A percentile compares a stretch with the other conserved stretches of the same genome.
These are phyloP conservation scores for Neopestalotiopsis rosae DNA, from an alignment of 2,329 filamentous ascomycete genomes.

Conservation along the genomic window DNA sequence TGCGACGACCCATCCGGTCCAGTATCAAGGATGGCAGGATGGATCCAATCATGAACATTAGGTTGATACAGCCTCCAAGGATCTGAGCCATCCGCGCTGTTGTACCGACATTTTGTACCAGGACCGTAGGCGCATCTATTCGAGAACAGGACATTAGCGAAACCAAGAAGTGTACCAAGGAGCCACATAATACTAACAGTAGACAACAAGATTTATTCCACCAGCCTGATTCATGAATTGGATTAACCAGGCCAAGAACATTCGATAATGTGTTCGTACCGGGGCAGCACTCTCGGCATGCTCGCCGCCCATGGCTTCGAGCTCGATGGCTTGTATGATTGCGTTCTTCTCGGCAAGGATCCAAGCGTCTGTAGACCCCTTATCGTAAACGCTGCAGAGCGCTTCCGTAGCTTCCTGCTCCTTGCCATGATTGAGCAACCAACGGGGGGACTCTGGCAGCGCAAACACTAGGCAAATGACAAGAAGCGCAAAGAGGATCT, in stretches of 20 bases:
- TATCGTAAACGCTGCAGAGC: slow-evolving; percentile 44
- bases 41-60: slow-evolving; percentile 37
- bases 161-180: too few relatives aligned
- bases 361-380: slow-evolving; percentile 38
- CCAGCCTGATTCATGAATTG: slow-evolving; percentile 56
- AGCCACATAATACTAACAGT: slow-evolving; percentile 20
- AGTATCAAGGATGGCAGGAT: slow-evolving; percentile 39
- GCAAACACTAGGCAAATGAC: slow-evolving; percentile 33
- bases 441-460: slow-evolving; percentile 35
- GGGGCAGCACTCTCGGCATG: slow-evolving; percentile 46
- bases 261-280: slow-evolving; percentile 46
- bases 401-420: slow-evolving; percentile 35
- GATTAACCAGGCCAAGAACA: slow-evolving; percentile 51
- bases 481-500: slow-evolving; percentile 35
- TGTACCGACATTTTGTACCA: slow-evolving; percentile 19
- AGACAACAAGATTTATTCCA: slow-evolving; percentile 52
- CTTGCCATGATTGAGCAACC: slow-evolving; percentile 32
- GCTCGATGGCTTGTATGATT: slow-evolving; percentile 48
- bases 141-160: background rate
- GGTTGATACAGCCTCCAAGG: slow-evolving; percentile 20
- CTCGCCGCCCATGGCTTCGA: slow-evolving; percentile 37
- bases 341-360: slow-evolving; percentile 39
- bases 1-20: slow-evolving; percentile 44
- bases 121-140: slow-evolving; percentile 18
- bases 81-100: slow-evolving; percentile 15